Evolutionary conservation across 2,329 filamentous ascomycete genomes (phyloP), one percentile per base, ranked within the genome.

Genomic region (Fulvia fulva): DNA sequence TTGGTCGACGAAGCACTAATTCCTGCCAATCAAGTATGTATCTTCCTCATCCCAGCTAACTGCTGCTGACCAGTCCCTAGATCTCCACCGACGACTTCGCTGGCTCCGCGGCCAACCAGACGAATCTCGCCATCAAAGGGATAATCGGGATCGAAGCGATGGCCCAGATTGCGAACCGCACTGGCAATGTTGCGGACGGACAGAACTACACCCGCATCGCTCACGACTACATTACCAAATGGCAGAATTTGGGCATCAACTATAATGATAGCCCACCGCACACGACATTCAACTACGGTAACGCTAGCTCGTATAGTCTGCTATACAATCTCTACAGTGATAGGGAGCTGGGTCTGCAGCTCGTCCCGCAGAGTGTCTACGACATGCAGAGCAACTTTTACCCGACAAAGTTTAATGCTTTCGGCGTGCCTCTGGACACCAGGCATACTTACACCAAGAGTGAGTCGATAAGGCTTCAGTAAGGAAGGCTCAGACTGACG

Each of bases 121-220:
- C 83, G 16, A 84, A 85, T 62, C 74, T 85, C 46, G 83, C 81
- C 0, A 73, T 85, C 44, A 85, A 85, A 69, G 82, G 83, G 49
- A 84, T 85, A 57, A 81, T 85, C 62, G 82, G 81, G 34, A 80
- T 85, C 58, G 75, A 80, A 66, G 82, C 82, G 43, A 84, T 85
- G 81, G 74, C 80, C 1, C 74, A 77, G 22, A 82, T 85, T 63
- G 76, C 81, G 14, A 75, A 76, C 23, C 63, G 79, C 21, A 77
- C 77, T 6, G 75, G 75, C 30, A 72, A 83, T 57, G 56, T 68
- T 5, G 71, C 63, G 0, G 80, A 82, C 56, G 78, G 76, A 1
- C 51, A 70, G 9, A 75, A 75, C 60, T 78, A 73, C 67, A 73
- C 71, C 8, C 32, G 57, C 16, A 83, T 81, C 32, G 81, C 82